A percentile compares a stretch with the other conserved stretches of the same genome.
Conservation (phyloP, 2,329 filamentous ascomycete species). For the Remersonia thermophila region DNA sequence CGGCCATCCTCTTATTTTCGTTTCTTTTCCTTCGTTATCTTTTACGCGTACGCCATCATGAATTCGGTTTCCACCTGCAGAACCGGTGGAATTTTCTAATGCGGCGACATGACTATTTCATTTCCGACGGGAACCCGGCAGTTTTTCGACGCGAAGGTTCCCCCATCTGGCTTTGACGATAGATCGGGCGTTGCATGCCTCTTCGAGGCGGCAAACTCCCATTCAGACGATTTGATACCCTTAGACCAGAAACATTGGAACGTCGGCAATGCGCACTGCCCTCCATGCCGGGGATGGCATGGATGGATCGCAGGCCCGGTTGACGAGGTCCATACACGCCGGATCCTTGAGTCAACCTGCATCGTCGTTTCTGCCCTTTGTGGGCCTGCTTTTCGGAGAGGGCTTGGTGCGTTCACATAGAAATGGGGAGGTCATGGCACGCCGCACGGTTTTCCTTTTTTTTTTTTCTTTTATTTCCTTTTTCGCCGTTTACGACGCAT, state of each 20-base stretch:
- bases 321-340: conserved; percentile 21
- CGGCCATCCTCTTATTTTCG: conserved; percentile 6
- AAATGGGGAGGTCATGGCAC: conserved; percentile 25
- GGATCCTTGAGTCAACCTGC: conserved; percentile 23
- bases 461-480: conserved; percentile 15
- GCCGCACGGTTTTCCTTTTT: conserved; percentile 18
- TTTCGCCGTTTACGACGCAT: conserved; percentile 17
- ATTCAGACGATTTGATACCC: conserved; percentile 28
- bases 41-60: conserved; percentile 8
- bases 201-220: too few species aligned
- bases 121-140: conserved; percentile 22
- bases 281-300: conserved; percentile 18
- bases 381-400: conserved; percentile 23
- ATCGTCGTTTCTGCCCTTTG: conserved; percentile 29
- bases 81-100: conserved; percentile 19
- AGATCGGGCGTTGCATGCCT: conserved; percentile 25
- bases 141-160: conserved; percentile 23
- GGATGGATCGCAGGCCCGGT: conserved; percentile 18
- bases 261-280: conserved; percentile 14
- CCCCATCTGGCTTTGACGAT: conserved; percentile 25
- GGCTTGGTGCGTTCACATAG: conserved; percentile 27
- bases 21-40: conserved; percentile 8
- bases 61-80: conserved; percentile 15
- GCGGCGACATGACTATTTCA: conserved; percentile 27
- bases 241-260: conserved; percentile 24